These are phyloP conservation scores for Fusarium virguliforme DNA, from an alignment of 2,329 filamentous ascomycete genomes.

Conservation along the genomic window DNA sequence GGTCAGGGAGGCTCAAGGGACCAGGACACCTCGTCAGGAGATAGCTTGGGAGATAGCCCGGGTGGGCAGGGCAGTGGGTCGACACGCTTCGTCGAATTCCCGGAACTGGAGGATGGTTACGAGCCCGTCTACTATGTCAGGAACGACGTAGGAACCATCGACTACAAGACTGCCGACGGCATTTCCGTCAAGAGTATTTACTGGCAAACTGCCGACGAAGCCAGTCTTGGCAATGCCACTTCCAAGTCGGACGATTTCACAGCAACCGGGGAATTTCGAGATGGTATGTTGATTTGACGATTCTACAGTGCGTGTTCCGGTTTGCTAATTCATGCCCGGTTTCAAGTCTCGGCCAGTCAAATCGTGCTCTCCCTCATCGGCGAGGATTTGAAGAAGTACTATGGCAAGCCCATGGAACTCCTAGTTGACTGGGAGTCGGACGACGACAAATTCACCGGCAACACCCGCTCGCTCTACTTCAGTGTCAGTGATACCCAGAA, in stretches of 20 bases:
- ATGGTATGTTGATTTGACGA: neutral
- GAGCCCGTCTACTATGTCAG: neutral
- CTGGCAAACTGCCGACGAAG: neutral
- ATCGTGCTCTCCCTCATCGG: neutral
- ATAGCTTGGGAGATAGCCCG: neutral
- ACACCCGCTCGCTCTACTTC: constrained; percentile 26
- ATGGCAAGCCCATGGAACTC: constrained; percentile 25
- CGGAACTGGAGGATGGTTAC: neutral
- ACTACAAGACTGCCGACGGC: neutral
- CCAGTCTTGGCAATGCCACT: neutral
- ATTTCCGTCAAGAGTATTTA: neutral
- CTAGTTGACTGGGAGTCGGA: constrained; percentile 28
- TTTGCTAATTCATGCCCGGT: neutral
- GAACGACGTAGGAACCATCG: neutral
- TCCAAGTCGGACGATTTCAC: neutral
- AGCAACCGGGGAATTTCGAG: neutral
- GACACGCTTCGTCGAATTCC: neutral
- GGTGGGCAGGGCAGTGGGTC: neutral
- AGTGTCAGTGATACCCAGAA: constrained; percentile 25
- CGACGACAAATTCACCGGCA: neutral
- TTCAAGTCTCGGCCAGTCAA: neutral
- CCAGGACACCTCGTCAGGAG: neutral
- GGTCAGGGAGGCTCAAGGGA: no score
- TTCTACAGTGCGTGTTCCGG: neutral
- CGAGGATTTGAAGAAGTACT: neutral